Base-by-base conservation (phyloP, 192 early-diverging fungal species). In the Rhizophagus clarus region DNA sequence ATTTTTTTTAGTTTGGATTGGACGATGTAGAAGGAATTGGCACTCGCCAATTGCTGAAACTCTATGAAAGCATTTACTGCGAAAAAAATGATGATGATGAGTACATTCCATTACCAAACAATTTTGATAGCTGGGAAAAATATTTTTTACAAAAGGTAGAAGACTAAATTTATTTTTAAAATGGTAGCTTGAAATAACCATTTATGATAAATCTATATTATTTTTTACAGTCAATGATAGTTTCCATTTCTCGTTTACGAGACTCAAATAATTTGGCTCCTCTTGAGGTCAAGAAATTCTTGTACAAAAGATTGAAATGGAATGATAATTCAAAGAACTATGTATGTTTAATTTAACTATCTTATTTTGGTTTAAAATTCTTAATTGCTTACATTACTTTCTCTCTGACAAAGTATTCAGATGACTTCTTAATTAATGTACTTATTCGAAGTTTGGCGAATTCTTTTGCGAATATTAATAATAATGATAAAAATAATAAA, bases 301-400 rank as follows among this genome's bases (percentile, higher is more conserved):
- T 99, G 40, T 75, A 97, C 71, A 89, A 92, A 34, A 84, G 96
- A n/a, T 86, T 98, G 70, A 85, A 90, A 60, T 96, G 92, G 84
- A 99, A 99, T 83, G 96, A 98, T 84, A 99, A 98, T 80, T 92
- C 93, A 63, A 81, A 88, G 89, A 85, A 83, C n/a, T 14, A 24
- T 17, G 49, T 77, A 42, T 26, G 22, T 32, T 45, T 11, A 11
- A 12, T 69, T 4, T 34, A 24, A 28, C 9, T 61, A n/a, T 79
- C 10, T 45, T 11, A 32, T 60, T 2, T 79, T 51, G 1, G 14
- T 1, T 15, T 37, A 22, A 42, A 40, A 37, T 34, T 37, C 3
- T 42, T 70, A 9, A 67, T 34, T 69, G 24, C 37, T 69, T 34
- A 37, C 68, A 64, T 34, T 10, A 17, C 11, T 67, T 80, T n/a